Conservation (phyloP, 306 rosid species). For the Citrullus amarus region DNA sequence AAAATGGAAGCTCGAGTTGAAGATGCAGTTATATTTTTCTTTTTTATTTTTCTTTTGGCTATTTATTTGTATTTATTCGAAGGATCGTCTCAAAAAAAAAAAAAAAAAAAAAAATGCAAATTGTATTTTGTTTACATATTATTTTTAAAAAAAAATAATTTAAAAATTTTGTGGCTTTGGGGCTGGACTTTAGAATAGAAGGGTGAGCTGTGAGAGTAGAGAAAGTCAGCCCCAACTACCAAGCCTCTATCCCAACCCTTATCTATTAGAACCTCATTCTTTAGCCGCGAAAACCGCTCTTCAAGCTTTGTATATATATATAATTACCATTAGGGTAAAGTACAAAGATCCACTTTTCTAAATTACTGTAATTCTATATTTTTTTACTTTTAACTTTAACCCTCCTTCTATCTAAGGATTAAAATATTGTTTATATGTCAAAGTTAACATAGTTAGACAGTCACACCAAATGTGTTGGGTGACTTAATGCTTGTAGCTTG, state of each 20-base stretch:
- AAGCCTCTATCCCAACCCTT: background rate
- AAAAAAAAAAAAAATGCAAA: background rate
- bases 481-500: no score
- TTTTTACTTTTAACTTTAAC: no score
- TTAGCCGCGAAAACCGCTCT: background rate
- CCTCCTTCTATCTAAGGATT: no score
- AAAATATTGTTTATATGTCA: no score
- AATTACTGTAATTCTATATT: background rate
- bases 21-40: conserved; percentile 1
- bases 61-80: background rate
- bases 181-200: background rate
- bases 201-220: background rate
- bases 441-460: no score
- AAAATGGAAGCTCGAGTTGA: conserved; percentile 8
- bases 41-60: background rate
- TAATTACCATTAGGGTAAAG: background rate
- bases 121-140: background rate
- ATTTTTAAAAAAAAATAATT: background rate
- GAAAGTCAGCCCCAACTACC: conserved; percentile 1
- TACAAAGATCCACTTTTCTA: background rate
- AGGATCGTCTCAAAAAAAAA: background rate
- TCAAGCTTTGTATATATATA: background rate
- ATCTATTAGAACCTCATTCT: background rate
- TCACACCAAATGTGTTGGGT: no score
- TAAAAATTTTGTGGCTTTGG: background rate